These are phyloP conservation scores for Leucocoprinus birnbaumii DNA, from an alignment of 768 basidiomycete species.

Conservation along the genomic window DNA sequence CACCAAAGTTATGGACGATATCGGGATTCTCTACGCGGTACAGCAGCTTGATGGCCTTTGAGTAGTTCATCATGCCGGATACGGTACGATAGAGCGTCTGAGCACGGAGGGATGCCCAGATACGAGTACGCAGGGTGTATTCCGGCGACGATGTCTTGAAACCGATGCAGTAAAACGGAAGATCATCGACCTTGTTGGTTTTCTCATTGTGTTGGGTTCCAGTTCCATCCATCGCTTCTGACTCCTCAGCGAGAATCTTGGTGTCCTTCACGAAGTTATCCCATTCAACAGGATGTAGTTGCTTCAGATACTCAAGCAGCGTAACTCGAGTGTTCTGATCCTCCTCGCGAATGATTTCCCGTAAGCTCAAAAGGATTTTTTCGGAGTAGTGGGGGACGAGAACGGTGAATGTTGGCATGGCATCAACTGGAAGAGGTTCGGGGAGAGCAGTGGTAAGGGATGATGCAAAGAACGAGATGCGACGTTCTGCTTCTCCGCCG, in stretches of 20 bases:
- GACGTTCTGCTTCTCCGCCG: constrained; percentile 93
- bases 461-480: constrained; percentile 98
- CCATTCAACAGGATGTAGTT: constrained; percentile 98
- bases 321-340: constrained; percentile 97
- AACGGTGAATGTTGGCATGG: constrained; percentile 99
- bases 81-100: constrained; percentile 99
- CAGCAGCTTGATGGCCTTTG: constrained; percentile 98
- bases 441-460: constrained; percentile 95
- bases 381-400: constrained; percentile 99
- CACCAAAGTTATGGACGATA: constrained; percentile 93
- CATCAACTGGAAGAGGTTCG: constrained; percentile 92
- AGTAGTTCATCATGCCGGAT: constrained; percentile 99
- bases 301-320: constrained; percentile 95
- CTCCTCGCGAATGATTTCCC: constrained; percentile 98
- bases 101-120: constrained; percentile 97
- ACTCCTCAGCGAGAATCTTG: constrained; percentile 96
- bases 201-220: constrained; percentile 69
- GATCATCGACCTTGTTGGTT: constrained; percentile 75
- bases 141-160: constrained; percentile 99
- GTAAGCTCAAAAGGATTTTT: constrained; percentile 93
- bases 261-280: constrained; percentile 99
- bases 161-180: constrained; percentile 99
- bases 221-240: constrained; percentile 54
- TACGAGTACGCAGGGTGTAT: constrained; percentile 97
- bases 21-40: constrained; percentile 99